Base-by-base conservation (phyloP, 257 asterid genomes). In the Ilex asprella region DNA sequence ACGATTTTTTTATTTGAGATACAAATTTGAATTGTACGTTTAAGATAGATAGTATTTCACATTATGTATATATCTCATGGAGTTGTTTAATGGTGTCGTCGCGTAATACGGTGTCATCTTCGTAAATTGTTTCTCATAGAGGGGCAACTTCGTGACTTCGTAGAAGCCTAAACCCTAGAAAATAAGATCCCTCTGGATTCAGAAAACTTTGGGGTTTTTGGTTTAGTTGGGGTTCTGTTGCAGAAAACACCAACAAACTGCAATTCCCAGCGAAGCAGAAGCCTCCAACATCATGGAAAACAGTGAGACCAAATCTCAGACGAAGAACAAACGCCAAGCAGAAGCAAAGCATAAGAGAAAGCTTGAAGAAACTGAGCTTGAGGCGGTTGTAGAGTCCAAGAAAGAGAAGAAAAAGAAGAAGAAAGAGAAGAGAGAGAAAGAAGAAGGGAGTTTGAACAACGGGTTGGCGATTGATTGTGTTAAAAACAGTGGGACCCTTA, bases 291-390 rank as follows among this genome's bases (percentile, higher is more conserved):
- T 69, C 56, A 69, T 67, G 55, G 84, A 79, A 16, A 62, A 39
- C 55, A 86, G 80, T 7, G 56, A 66, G 27, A 74, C 71, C 86
- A 68, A 71, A 10, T 86, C 70, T 44, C 81, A 81, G 71, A 86
- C 80, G 82, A 76, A 66, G 30, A 80, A 82, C 70, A 77, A 72
- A 14, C 2, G 5, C 57, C 2, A 53, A 53, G 2, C 57, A 15
- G 57, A 53, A 16, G 2, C 27, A 69, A 82, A 84, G 75, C 73
- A 75, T 30, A 90, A 85, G 82, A 73, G 98, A 62, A 88, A 76
- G 76, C 80, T 64, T 6, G 93, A 83, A 70, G 84, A 78, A 43
- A 59, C 70, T 9, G 91, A 64, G 30, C 73, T 78, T 16, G 84
- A 75, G 56, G 54, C 67, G 16, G 73, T 53, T 15, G 8, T 75